Evolutionary conservation across 345 rosid genomes (phyloP), one percentile per base, ranked within the genome.

Genomic region (Fremontodendron californicum): DNA sequence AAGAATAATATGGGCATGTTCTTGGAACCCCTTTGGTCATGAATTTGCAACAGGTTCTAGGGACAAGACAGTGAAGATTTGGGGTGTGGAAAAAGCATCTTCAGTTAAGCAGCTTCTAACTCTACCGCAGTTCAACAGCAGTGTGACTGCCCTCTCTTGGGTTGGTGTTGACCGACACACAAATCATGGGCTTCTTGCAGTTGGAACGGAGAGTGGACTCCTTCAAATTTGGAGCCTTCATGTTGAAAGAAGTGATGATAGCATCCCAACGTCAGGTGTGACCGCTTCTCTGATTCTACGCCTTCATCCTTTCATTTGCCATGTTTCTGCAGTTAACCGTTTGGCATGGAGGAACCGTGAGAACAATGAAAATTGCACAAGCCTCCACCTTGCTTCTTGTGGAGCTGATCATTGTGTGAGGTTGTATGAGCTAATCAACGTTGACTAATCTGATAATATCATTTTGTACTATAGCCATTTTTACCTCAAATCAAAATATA

Each of bases 1-100:
- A 85, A 88, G 99, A 84, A 93, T 96, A 80, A 96, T 96, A 81
- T 93, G 99, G 99, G 84, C 99, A 37, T 96, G 97, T 85, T 85
- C 96, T 49, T 96, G 99, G 99, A 93, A 92, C 81, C 99, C 98
- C 45, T 92, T 84, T 69, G 90, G 94, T 73, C 93, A 88, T 68
- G 94, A 93, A 71, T 93, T 93, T 67, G 92, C 97, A 71, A 96
- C 98, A 10, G 96, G 94, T 51, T 96, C 99, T 35, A 91, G 98
- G 79, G 97, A 96, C 83, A 96, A 90, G 85, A 91, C 94, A 2
- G 97, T 96, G 79, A 93, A 96, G 85, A 87, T 96, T 78, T 96
- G 97, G 99, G 86, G 88, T 9, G 82, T 90, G 5, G 90, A 87
- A 77, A 81, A 80, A 0, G 84, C 75, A 64, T 69, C 82, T 52